These are phyloP conservation scores for Bruguiera hainesii DNA, from an alignment of 441 rosid genomes.

Conservation along the genomic window DNA sequence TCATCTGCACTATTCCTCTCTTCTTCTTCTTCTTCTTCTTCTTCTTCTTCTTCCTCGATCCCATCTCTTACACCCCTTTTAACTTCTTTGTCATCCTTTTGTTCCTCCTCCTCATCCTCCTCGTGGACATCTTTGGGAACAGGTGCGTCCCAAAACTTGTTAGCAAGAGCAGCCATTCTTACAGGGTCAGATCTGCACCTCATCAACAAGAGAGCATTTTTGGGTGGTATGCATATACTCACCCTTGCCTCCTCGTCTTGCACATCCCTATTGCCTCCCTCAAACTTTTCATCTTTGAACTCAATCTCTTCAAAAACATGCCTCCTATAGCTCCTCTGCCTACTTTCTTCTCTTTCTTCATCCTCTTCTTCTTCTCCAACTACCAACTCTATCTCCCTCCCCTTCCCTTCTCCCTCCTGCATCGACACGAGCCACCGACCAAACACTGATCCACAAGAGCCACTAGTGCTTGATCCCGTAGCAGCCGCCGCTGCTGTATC, in stretches of 20 bases:
- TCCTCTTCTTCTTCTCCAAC: conserved; percentile 56
- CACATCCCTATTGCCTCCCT: conserved; percentile 26
- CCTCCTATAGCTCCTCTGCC: conserved; percentile 54
- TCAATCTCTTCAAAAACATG: conserved; percentile 77
- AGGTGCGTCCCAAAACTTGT: conserved; percentile 59
- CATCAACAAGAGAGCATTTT: conserved; percentile 88
- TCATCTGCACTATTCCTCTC: conserved; percentile 10
- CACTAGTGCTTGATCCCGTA: conserved; percentile 14
- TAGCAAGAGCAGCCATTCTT: conserved; percentile 86
- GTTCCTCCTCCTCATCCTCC: conserved; percentile 8
- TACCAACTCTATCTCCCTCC: conserved; percentile 68
- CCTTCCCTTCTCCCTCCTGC: conserved; percentile 48
- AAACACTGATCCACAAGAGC: conserved; percentile 56
- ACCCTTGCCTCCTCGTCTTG: conserved; percentile 49
- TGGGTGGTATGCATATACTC: conserved; percentile 73
- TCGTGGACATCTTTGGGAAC: conserved; percentile 13
- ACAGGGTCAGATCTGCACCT: conserved; percentile 98
- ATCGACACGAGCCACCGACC: conserved; percentile 75
- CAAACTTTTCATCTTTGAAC: conserved; percentile 40
- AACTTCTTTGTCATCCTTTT: background rate
- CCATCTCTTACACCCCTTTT: conserved; percentile 7
- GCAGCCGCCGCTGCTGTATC: conserved; percentile 31
- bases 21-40: conserved; percentile 35
- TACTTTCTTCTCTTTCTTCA: conserved; percentile 26
- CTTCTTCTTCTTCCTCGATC: conserved; percentile 33